Evolutionary conservation across 352 stramenopile genomes (phyloP).

Genomic region (Aphanomyces stellatus): DNA sequence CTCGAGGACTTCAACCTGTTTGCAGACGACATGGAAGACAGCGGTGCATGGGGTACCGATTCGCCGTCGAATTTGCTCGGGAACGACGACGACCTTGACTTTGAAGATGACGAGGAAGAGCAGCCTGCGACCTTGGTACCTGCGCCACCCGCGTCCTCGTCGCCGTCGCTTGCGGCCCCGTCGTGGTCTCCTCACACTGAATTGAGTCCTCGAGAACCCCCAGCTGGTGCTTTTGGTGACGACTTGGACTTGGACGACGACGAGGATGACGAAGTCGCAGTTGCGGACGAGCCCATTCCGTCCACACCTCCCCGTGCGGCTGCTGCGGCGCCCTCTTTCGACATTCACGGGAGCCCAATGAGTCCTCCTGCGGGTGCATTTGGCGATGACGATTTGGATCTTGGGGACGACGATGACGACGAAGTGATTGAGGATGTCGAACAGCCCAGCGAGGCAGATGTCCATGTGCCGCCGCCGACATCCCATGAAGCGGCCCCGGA

Average conservation of each 20-base stretch:
- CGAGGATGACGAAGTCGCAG: conserved; percentile 10
- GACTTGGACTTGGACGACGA: conserved; percentile 1
- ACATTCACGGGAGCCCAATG: background rate
- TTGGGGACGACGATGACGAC: conserved; percentile 12
- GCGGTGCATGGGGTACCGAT: conserved; percentile 16
- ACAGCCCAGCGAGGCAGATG: background rate
- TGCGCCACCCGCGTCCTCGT: background rate
- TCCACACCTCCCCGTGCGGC: too few species aligned
- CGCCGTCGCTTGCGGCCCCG: background rate
- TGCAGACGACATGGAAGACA: conserved; percentile 3
- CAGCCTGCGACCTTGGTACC: too few species aligned
- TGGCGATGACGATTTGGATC: background rate
- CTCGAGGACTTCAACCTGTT: background rate
- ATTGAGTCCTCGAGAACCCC: conserved; percentile 2
- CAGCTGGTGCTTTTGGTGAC: conserved; percentile 4
- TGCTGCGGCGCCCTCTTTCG: background rate
- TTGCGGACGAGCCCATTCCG: too few species aligned
- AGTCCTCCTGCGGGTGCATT: background rate
- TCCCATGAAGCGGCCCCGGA: background rate
- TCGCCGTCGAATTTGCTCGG: conserved; percentile 20
- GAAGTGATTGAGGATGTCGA: background rate
- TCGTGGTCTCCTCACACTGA: background rate
- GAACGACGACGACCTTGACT: conserved; percentile 15
- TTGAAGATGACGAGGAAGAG: conserved; percentile 16
- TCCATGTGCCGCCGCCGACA: too few species aligned